Conservation (phyloP, 2,329 filamentous ascomycete genomes). For the Penicillium sp. region DNA sequence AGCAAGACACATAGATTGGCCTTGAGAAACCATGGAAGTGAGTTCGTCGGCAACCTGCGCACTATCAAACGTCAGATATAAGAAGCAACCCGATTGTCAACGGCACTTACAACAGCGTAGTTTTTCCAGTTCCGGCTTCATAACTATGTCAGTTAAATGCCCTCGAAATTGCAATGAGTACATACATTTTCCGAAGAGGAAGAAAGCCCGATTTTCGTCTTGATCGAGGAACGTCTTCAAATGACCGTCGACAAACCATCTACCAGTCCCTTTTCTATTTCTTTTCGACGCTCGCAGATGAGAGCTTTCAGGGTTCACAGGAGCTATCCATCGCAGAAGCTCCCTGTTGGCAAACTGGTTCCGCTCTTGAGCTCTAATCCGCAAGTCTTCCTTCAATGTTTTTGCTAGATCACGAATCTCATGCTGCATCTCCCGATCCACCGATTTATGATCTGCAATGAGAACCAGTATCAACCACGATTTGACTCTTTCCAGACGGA, state of each 20-base stretch:
- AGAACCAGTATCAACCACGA: slow-evolving; percentile 24
- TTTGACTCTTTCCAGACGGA: slow-evolving; percentile 19
- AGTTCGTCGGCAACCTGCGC: slow-evolving; percentile 19
- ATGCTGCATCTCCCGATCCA: slow-evolving; percentile 14
- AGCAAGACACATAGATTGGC: slow-evolving; percentile 7
- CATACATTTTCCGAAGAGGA: slow-evolving; percentile 23
- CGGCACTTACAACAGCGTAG: slow-evolving; percentile 19
- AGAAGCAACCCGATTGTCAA: not conserved
- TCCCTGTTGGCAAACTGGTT: slow-evolving; percentile 7
- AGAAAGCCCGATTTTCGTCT: slow-evolving; percentile 5
- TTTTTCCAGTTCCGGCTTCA: slow-evolving; percentile 22
- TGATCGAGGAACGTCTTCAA: slow-evolving; percentile 12
- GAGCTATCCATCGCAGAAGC: slow-evolving; percentile 20
- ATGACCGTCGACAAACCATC: slow-evolving; percentile 19
- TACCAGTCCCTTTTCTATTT: slow-evolving; percentile 9
- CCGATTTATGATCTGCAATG: slow-evolving; percentile 16
- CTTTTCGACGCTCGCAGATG: slow-evolving; percentile 18
- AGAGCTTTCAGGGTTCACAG: slow-evolving; percentile 16
- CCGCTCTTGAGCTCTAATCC: slow-evolving; percentile 15
- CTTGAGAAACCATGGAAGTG: slow-evolving; percentile 4
- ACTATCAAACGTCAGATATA: slow-evolving; percentile 8
- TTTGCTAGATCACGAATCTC: slow-evolving; percentile 15
- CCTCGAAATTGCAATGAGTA: not conserved
- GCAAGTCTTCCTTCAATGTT: slow-evolving; percentile 17
- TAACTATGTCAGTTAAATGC: not conserved